Conservation (phyloP, 257 asterid genomes). For the Solanum sparsipilum region DNA sequence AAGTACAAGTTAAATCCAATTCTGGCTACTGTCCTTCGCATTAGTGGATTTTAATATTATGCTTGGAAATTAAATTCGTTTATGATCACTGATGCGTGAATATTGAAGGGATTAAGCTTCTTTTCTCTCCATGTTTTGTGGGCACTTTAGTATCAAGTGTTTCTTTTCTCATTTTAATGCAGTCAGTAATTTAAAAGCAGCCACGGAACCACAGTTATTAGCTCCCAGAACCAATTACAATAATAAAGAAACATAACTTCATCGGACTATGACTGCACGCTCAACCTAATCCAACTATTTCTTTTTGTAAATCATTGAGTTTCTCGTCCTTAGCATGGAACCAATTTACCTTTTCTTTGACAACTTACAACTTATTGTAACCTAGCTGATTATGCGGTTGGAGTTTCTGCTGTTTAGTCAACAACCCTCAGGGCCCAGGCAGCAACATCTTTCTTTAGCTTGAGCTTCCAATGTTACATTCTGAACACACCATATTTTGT, state of each 20-base stretch:
- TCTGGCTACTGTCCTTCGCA: not conserved
- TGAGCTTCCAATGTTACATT: conserved; percentile 33
- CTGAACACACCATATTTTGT: conserved; percentile 90
- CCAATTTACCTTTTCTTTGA: not conserved
- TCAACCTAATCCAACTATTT: not conserved
- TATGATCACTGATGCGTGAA: not conserved
- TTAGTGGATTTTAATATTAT: not conserved
- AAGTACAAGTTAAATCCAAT: not conserved
- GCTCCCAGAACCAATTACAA: not conserved
- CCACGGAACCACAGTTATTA: not conserved
- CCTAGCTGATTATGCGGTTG: not conserved
- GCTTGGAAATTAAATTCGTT: not conserved
- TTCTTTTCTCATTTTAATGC: not conserved
- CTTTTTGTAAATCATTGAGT: not conserved
- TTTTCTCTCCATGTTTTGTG: not conserved
- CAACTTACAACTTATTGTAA: not conserved
- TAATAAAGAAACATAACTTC: not conserved
- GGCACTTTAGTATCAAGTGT: not conserved
- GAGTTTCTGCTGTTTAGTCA: not conserved
- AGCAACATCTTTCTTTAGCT: not conserved
- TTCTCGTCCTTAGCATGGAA: not conserved
- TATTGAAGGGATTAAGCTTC: not conserved
- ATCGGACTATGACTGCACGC: not conserved
- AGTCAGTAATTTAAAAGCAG: not conserved
- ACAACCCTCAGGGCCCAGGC: not conserved